Evolutionary conservation across 495 filamentous ascomycete genomes (phyloP), one percentile per base, ranked within the genome.

Genomic region (Xylaria curta): DNA sequence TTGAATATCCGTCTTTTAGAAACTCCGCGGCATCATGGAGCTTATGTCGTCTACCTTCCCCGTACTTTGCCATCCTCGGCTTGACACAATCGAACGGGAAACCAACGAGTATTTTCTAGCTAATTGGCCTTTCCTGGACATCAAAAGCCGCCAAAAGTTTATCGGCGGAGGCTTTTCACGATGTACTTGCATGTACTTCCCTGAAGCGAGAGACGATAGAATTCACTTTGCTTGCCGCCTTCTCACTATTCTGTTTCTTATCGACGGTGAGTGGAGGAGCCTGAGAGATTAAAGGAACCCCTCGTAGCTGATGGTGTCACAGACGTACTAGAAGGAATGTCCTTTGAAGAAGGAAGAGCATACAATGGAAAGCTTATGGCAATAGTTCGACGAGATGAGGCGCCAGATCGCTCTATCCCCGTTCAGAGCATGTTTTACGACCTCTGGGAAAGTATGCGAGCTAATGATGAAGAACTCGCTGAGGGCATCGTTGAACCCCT

Each of bases 261-360:
- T 82, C 7, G 81, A 84, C 74, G 82, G 81, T 80, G 70, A 49
- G 76, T 21, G 6, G 3, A 46, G 13, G 15, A 46, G 4, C 42
- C 4, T 46, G 15, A 17, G 42, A 3, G 4, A 17, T 15, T 5
- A 17, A 17, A 46, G 15, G 4, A 15, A 46, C 4, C 19, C 15
- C 4, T 46, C 42, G 4, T 46, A 46, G 4, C 15, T 46, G 15
- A 46, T 46, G 4, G 42, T 46, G 19, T 42, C 31, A 40, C 31
- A 81, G 82, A 84, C 66, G 28, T 80, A 42, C 76, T 82, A 10
- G 82, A 85, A 49, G 40, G 79, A 31, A 80, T 83, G 78, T 81
- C 81, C n/a, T 69, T 85, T 8, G 67, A 78, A 1, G 82, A 84
- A 10, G 83, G 83, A 0, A 40, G 51, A 12, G 72, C 56, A 3